phyloP scores from a whole-genome alignment of 2,329 filamentous ascomycete genomes.

The Pseudocercospora macadamiae region DNA sequence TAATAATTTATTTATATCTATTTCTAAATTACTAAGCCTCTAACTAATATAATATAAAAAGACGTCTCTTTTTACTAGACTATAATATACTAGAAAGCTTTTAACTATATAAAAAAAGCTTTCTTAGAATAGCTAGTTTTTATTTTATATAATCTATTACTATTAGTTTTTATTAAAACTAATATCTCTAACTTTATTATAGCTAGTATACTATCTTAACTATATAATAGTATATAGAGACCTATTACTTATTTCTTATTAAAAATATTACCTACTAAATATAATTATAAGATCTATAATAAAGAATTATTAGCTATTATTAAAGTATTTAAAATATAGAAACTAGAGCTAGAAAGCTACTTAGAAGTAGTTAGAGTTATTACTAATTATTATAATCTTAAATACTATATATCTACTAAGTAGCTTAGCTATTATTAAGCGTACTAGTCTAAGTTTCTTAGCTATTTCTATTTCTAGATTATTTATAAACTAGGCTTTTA shows the following conservation, averaged over 20 bases:
- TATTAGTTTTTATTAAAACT: background rate
- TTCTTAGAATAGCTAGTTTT: background rate
- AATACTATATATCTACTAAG: background rate
- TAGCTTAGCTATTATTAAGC: background rate
- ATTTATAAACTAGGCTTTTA: background rate
- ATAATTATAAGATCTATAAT: background rate
- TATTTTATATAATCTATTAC: background rate
- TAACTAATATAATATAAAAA: background rate
- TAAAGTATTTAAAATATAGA: background rate
- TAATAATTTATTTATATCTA: background rate
- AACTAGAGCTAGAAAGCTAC: background rate
- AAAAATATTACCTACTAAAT: background rate
- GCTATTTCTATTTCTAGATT: background rate
- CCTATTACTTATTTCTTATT: background rate
- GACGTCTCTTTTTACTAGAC: background rate
- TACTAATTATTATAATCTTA: too few relatives aligned
- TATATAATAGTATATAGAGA: background rate
- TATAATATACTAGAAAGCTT: background rate
- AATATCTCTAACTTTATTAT: background rate
- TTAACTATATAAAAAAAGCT: background rate
- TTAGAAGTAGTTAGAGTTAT: background rate
- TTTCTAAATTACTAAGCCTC: background rate
- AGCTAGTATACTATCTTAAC: background rate
- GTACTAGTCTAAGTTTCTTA: background rate
- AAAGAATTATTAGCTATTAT: too few relatives aligned